Conservation (phyloP, 2,329 filamentous ascomycete species). For the Niveomyces coronatus region DNA sequence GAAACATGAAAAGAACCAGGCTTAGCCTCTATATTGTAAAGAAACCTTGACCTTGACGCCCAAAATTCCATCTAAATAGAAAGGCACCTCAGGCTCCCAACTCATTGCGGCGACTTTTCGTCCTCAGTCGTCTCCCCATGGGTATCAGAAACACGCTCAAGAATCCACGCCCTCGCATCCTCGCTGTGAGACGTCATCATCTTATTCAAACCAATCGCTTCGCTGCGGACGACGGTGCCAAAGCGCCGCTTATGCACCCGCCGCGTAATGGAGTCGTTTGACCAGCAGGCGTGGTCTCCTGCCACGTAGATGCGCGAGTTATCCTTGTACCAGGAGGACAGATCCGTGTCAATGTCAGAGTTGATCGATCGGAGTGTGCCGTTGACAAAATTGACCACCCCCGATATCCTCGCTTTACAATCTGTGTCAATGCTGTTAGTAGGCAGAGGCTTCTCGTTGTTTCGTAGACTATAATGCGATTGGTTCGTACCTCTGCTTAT, state of each 20-base stretch:
- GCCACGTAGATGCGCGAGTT: conserved; percentile 74
- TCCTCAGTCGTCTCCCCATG: conserved; percentile 40
- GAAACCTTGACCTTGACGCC: too few species aligned
- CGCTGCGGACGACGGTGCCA: conserved; percentile 45
- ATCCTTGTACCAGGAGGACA: conserved; percentile 74
- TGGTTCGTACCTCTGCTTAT: conserved; percentile 66
- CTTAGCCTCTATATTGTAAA: background rate
- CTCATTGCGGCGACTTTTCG: conserved; percentile 24
- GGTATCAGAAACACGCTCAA: conserved; percentile 25
- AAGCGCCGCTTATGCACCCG: conserved; percentile 52
- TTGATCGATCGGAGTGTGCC: conserved; percentile 68
- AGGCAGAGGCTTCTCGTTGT: too few species aligned
- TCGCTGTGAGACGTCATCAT: conserved; percentile 47
- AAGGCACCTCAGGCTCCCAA: too few species aligned
- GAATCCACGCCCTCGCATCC: conserved; percentile 43
- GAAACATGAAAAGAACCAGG: background rate
- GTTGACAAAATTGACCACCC: conserved; percentile 72
- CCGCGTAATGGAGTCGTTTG: conserved; percentile 46
- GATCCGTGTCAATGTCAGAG: conserved; percentile 62
- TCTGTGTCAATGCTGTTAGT: conserved; percentile 27
- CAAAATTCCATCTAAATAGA: too few species aligned
- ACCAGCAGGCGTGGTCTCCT: conserved; percentile 66
- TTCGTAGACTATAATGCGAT: too few species aligned
- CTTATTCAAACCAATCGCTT: conserved; percentile 35
- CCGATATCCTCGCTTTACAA: conserved; percentile 57